Conservation (phyloP, 257 asterid genomes). For the Verbena officinalis region DNA sequence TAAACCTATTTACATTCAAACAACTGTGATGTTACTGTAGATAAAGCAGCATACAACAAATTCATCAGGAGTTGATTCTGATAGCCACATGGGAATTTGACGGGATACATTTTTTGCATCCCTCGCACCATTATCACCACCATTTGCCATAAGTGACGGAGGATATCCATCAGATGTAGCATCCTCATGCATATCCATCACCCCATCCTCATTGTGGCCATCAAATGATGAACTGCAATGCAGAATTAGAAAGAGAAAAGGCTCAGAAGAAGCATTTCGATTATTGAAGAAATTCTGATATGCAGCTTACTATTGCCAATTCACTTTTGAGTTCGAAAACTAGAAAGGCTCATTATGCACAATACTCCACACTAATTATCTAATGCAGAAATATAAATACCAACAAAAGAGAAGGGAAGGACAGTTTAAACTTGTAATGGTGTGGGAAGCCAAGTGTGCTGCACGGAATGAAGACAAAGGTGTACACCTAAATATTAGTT, state of each 20-base stretch:
- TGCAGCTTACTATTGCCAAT: constrained; percentile 22
- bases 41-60: constrained; percentile 77
- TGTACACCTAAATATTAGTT: constrained; percentile 11
- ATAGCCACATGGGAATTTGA: constrained; percentile 85
- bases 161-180: constrained; percentile 52
- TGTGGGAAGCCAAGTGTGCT: constrained; percentile 4
- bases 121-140: constrained; percentile 60
- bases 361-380: neutral
- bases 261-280: constrained; percentile 20
- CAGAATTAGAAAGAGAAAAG: constrained; percentile 37
- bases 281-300: constrained; percentile 6
- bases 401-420: constrained; percentile 16
- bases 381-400: constrained; percentile 13
- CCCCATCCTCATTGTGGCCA: constrained; percentile 78
- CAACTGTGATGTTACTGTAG: constrained; percentile 32
- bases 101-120: constrained; percentile 55
- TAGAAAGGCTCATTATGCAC: neutral
- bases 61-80: constrained; percentile 95
- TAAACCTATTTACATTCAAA: constrained; percentile 29
- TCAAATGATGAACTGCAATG: constrained; percentile 64
- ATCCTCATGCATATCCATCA: constrained; percentile 59
- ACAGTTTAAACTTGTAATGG: neutral
- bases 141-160: constrained; percentile 52
- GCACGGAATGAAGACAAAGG: constrained; percentile 10
- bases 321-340: constrained; percentile 19